Percentiles rank a stretch among this genome's conserved stretches.
phyloP scores from a whole-genome alignment of 768 basidiomycete species.

The Tulasnella sp. region DNA sequence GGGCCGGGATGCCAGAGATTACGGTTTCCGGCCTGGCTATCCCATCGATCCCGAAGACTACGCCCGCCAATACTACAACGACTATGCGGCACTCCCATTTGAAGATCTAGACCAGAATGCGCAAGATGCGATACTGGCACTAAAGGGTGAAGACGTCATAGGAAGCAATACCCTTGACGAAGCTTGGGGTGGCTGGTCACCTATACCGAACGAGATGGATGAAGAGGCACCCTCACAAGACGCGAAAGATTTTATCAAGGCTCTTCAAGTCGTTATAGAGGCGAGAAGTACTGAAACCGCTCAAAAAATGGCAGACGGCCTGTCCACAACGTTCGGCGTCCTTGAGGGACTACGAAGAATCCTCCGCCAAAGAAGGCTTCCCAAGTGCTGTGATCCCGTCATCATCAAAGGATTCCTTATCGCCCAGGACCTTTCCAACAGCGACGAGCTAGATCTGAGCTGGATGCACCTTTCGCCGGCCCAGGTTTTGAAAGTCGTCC shows the following conservation, averaged over 20 bases:
- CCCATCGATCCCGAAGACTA: background rate
- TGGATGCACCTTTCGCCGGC: background rate
- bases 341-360: background rate
- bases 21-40: background rate
- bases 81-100: background rate
- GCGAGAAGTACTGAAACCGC: background rate
- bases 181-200: background rate
- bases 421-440: background rate
- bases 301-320: background rate
- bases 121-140: background rate
- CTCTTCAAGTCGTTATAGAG: background rate
- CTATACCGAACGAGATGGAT: background rate
- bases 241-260: background rate
- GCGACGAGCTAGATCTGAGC: background rate
- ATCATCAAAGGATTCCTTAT: background rate
- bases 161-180: background rate
- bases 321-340: background rate
- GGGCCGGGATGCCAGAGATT: background rate
- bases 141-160: background rate
- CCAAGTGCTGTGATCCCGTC: background rate
- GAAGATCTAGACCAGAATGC: background rate
- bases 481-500: background rate
- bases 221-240: background rate
- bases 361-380: background rate
- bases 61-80: background rate